Evolutionary conservation across 495 filamentous ascomycete species (phyloP).

Genomic region (Talaromyces adpressus): DNA sequence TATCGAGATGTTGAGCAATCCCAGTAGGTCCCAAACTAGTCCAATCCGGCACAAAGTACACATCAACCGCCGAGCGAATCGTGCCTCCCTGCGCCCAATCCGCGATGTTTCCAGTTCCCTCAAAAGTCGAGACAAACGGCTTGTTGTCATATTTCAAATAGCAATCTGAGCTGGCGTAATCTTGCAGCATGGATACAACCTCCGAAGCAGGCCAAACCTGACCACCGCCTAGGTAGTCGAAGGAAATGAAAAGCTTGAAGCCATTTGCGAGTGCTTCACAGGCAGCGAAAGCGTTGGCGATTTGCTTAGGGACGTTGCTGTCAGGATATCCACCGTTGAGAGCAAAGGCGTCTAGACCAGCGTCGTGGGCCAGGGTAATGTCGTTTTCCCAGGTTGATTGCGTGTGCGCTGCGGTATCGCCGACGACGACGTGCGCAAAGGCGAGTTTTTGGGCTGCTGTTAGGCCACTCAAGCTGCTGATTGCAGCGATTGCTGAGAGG

Average conservation of each 20-base stretch:
- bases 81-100: conserved; percentile 42
- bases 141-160: conserved; percentile 49
- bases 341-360: conserved; percentile 66
- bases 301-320: conserved; percentile 37
- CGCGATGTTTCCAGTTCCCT: conserved; percentile 47
- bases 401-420: conserved; percentile 23
- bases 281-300: conserved; percentile 47
- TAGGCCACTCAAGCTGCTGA: not conserved
- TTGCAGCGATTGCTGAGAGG: not conserved
- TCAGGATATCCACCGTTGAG: conserved; percentile 56
- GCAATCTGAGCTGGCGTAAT: conserved; percentile 40
- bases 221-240: conserved; percentile 53
- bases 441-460: conserved; percentile 12
- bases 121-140: conserved; percentile 68
- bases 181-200: conserved; percentile 50
- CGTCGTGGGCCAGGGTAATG: conserved; percentile 51
- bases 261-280: conserved; percentile 38
- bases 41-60: conserved; percentile 60
- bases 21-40: conserved; percentile 48
- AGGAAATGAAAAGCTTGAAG: conserved; percentile 64
- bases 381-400: conserved; percentile 50
- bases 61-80: conserved; percentile 40
- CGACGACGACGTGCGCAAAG: conserved; percentile 33
- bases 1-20: conserved; percentile 32
- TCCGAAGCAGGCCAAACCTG: conserved; percentile 44